A percentile compares a stretch with the other conserved stretches of the same genome.
phyloP scores from a whole-genome alignment of 2,329 filamentous ascomycete species.

The Acephala macrosclerotiorum region DNA sequence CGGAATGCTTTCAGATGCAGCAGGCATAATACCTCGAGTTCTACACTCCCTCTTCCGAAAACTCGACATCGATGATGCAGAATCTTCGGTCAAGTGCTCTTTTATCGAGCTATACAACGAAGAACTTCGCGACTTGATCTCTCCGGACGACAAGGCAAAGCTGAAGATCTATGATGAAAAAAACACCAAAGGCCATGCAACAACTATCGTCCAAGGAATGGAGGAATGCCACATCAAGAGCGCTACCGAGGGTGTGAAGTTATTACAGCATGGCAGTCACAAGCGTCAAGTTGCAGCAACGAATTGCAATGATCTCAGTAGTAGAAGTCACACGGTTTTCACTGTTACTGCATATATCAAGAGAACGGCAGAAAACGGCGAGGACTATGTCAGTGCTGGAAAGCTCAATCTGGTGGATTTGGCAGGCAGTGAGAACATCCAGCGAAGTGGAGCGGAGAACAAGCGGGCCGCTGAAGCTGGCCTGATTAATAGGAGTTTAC shows the following conservation, averaged over 20 bases:
- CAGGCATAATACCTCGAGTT: conserved; percentile 93
- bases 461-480: conserved; percentile 96
- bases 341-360: conserved; percentile 94
- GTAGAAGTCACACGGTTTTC: conserved; percentile 96
- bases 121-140: conserved; percentile 88
- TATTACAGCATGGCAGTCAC: conserved; percentile 87
- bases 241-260: conserved; percentile 84
- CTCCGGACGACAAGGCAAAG: conserved; percentile 81
- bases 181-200: conserved; percentile 81
- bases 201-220: conserved; percentile 95
- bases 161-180: conserved; percentile 96
- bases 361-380: conserved; percentile 79
- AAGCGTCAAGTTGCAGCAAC: conserved; percentile 98
- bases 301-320: conserved; percentile 99
- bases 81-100: conserved; percentile 94
- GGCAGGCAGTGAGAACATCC: conserved; percentile 97
- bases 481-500: conserved; percentile 95
- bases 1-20: conserved; percentile 86
- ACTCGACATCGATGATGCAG: conserved; percentile 78
- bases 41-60: conserved; percentile 87
- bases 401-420: conserved; percentile 97
- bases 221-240: conserved; percentile 93
- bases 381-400: conserved; percentile 88
- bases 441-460: conserved; percentile 95
- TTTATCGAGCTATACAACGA: conserved; percentile 99